Base-by-base conservation (phyloP, 2,329 filamentous ascomycete species). In the Raffaelea ambrosiae region DNA sequence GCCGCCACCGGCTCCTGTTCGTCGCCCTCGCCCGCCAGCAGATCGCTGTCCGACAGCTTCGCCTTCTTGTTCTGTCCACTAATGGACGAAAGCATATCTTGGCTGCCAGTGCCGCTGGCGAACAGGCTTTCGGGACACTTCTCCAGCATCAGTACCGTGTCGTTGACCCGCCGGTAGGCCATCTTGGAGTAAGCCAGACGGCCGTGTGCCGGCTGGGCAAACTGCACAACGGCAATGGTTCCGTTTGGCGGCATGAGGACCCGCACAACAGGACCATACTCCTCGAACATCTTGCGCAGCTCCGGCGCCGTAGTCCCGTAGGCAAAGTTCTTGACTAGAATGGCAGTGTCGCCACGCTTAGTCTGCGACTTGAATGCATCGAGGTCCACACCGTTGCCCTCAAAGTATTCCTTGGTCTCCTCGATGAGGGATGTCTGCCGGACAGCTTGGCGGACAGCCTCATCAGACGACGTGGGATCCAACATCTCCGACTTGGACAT, bases 251-350 rank as follows among this genome's bases (percentile, higher is more conserved):
- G 93, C 83, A 98, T 94, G 52, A 98, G 71, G 46, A 97, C 82
- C 59, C 82, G 81, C 53, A 83, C 77, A 20, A 97, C 77, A 48
- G 85, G 79, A 21, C 93, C 93, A 62, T 87, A 88, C 59, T 90
- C 86, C 61, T 91, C 86, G 59, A 96, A 93, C 51, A 95, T 68
- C 50, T 79, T 82, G 56, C 82, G 80, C 36, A 97, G 68, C 62
- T 96, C 89, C 48, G 89, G 84, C 45, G 79, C 70, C 43, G 81
- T 85, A 22, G 88, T 90, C 45, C 87, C 86, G 60, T 85, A 90
- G 1, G 89, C 83, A 58, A 98, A 90, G 63, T 97, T 97, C 70
- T 98, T 98, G 42, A 97, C 86, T 46, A 98, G 69, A 43, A 98
- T 90, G 39, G 85, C 81, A 19, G 81, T 85, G 62, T 96, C 90